Conservation (phyloP, 1,284 basidiomycete species). For the Sporisorium exsertum region DNA sequence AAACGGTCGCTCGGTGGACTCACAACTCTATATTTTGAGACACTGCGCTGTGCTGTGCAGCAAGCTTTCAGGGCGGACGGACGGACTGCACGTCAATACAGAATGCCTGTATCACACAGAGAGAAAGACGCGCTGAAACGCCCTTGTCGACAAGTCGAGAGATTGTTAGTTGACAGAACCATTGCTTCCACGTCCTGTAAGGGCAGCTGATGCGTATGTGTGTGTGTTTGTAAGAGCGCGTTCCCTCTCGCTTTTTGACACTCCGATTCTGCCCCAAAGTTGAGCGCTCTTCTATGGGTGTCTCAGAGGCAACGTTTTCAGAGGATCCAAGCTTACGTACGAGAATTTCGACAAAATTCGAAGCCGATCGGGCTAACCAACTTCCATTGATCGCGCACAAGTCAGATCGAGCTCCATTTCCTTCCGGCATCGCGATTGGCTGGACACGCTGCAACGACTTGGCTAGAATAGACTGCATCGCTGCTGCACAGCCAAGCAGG, state of each 20-base stretch:
- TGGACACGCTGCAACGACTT: constrained; percentile 1
- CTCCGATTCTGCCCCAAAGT: constrained; percentile 42
- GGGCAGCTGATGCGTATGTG: background rate
- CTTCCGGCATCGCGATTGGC: constrained; percentile 6
- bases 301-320: constrained; percentile 18
- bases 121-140: background rate
- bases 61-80: background rate
- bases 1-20: background rate
- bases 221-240: constrained; percentile 1
- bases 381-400: background rate
- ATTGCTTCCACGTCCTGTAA: constrained; percentile 4
- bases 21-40: constrained; percentile 18
- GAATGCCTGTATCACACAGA: background rate
- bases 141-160: too few relatives aligned
- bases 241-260: constrained; percentile 1
- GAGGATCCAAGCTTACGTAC: background rate
- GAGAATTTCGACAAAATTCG: background rate
- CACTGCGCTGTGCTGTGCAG: constrained; percentile 24
- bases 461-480: constrained; percentile 5
- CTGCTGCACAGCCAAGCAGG: constrained; percentile 38
- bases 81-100: constrained; percentile 4
- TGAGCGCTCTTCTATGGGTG: constrained; percentile 26
- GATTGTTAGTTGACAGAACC: constrained; percentile 27
- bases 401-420: background rate
- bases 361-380: background rate